Percentiles rank a stretch among this genome's conserved stretches.
These are phyloP conservation scores for Paraleonurus japonicus DNA, from an alignment of 257 asterid genomes.

Conservation along the genomic window DNA sequence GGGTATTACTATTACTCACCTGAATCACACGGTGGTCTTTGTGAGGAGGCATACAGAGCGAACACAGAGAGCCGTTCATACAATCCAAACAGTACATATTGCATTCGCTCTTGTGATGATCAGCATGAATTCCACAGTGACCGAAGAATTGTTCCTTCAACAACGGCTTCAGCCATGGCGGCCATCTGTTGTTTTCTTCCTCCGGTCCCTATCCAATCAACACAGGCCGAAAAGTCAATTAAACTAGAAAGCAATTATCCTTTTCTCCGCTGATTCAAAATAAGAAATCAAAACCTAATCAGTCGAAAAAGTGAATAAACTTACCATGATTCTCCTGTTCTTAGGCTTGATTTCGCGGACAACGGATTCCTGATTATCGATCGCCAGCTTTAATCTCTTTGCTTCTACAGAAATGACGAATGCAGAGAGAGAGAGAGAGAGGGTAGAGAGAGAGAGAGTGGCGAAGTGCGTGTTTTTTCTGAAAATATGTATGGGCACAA, in stretches of 20 bases:
- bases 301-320: background rate
- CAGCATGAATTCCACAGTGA: constrained; percentile 51
- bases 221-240: background rate
- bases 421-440: background rate
- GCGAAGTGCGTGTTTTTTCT: constrained; percentile 13
- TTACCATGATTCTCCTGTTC: constrained; percentile 73
- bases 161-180: constrained; percentile 60
- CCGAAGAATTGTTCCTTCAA: constrained; percentile 48
- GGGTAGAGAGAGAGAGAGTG: background rate
- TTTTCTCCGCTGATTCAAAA: background rate
- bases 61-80: constrained; percentile 54
- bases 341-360: constrained; percentile 70
- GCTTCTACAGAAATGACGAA: background rate
- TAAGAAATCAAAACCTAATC: background rate
- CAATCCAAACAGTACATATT: constrained; percentile 69
- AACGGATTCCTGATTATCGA: constrained; percentile 57
- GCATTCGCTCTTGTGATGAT: constrained; percentile 63
- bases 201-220: constrained; percentile 48
- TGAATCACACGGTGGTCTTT: constrained; percentile 65
- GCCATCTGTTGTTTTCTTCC: constrained; percentile 66
- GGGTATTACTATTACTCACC: constrained; percentile 33
- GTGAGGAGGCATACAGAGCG: constrained; percentile 48
- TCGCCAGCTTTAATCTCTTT: constrained; percentile 60
- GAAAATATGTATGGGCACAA: constrained; percentile 16
- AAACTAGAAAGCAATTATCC: no score